phyloP scores from a whole-genome alignment of 495 filamentous ascomycete genomes.

The Astrothelium macrocarpum region DNA sequence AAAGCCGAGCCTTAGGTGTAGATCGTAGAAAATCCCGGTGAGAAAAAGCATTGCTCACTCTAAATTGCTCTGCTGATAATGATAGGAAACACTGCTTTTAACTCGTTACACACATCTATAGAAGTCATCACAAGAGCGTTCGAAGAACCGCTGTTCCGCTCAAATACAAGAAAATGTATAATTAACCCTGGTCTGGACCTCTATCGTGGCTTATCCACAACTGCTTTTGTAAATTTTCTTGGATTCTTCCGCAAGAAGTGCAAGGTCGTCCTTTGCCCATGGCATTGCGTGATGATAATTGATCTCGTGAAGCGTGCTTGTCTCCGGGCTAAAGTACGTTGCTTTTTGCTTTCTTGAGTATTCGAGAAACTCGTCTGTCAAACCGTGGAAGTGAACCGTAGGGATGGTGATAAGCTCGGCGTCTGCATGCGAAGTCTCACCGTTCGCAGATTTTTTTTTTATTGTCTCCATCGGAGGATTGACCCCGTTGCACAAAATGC shows the following conservation, averaged over 20 bases:
- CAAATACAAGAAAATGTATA: no score
- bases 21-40: no score
- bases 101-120: background rate
- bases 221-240: background rate
- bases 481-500: background rate
- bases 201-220: background rate
- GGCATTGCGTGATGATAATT: constrained; percentile 1
- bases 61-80: background rate
- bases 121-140: no score
- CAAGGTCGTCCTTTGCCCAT: background rate
- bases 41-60: background rate
- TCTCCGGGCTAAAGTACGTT: background rate
- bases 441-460: background rate
- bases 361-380: background rate
- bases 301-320: background rate
- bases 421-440: background rate
- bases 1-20: no score
- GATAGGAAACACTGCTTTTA: background rate
- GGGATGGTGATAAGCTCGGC: background rate
- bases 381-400: background rate
- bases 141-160: no score
- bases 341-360: background rate
- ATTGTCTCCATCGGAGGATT: background rate
- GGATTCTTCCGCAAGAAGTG: background rate
- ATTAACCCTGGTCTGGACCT: no score